A percentile compares a stretch with the other conserved stretches of the same genome.
Conservation (phyloP, 352 stramenopile genomes). For the Pythium biforme region DNA sequence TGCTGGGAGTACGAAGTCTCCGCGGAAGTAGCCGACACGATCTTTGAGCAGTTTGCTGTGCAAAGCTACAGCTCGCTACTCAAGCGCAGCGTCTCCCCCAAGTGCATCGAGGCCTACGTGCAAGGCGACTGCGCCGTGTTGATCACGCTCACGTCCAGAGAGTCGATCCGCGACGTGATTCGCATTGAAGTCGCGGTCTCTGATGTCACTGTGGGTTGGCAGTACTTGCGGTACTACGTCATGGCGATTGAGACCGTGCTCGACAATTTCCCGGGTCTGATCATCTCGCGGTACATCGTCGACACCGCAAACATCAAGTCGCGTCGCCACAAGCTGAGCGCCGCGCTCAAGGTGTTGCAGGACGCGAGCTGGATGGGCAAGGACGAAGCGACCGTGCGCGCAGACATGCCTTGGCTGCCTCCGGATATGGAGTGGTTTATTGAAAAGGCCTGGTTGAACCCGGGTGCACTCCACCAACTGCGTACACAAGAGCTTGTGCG, state of each 20-base stretch:
- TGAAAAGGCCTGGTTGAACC: slow-evolving; percentile 11
- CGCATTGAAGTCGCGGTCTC: slow-evolving; percentile 22
- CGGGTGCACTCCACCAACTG: slow-evolving; percentile 6
- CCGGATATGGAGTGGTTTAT: slow-evolving; percentile 20
- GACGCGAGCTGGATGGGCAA: slow-evolving; percentile 19
- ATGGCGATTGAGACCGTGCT: slow-evolving; percentile 28
- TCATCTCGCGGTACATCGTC: slow-evolving; percentile 20
- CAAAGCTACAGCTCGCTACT: slow-evolving; percentile 26
- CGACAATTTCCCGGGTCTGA: slow-evolving; percentile 15
- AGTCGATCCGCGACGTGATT: slow-evolving; percentile 10
- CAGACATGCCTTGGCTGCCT: slow-evolving; percentile 11
- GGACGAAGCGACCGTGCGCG: slow-evolving; percentile 1
- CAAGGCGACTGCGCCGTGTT: slow-evolving; percentile 11
- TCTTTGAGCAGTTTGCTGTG: slow-evolving; percentile 35
- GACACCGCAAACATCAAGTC: background rate
- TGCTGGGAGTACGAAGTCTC: slow-evolving; percentile 36
- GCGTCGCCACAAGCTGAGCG: background rate
- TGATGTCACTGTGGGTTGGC: background rate
- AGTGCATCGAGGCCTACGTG: slow-evolving; percentile 21
- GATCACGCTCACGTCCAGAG: slow-evolving; percentile 7
- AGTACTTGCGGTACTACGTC: slow-evolving; percentile 21
- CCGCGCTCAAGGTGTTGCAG: slow-evolving; percentile 4
- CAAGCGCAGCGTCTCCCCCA: slow-evolving; percentile 1
- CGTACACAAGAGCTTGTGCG: slow-evolving; percentile 14
- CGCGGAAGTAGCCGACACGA: slow-evolving; percentile 25